Conservation (phyloP, 345 rosid species). For the Tarenaya hassleriana region DNA sequence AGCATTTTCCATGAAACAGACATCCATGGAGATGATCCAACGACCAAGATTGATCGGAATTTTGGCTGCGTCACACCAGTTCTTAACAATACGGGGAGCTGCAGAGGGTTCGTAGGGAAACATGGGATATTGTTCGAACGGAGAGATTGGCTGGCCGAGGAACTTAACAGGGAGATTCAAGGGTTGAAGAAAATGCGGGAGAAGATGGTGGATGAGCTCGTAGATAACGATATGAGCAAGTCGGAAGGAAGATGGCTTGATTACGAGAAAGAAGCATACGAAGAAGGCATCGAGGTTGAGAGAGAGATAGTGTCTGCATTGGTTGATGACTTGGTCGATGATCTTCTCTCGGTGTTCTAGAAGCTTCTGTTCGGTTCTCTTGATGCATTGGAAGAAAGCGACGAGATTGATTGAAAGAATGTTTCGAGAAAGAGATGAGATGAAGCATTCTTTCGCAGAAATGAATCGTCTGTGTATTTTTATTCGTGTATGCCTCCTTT, state of each 20-base stretch:
- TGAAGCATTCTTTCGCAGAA: no score
- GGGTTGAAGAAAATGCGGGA: slow-evolving; percentile 54
- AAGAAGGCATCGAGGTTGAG: slow-evolving; percentile 64
- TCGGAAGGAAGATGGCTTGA: slow-evolving; percentile 63
- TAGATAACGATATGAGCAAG: slow-evolving; percentile 68
- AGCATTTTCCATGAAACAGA: slow-evolving; percentile 49
- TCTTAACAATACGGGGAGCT: slow-evolving; percentile 43
- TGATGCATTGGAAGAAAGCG: no score
- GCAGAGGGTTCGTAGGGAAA: slow-evolving; percentile 38
- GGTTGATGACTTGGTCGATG: slow-evolving; percentile 65
- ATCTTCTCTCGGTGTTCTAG: slow-evolving; percentile 22
- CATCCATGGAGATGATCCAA: slow-evolving; percentile 33
- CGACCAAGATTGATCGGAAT: slow-evolving; percentile 42
- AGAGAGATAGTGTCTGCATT: slow-evolving; percentile 46
- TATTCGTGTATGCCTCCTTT: no score
- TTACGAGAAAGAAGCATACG: slow-evolving; percentile 51
- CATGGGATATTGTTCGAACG: slow-evolving; percentile 27
- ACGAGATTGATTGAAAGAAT: no score
- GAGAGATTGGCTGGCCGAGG: slow-evolving; percentile 52
- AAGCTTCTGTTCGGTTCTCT: background rate
- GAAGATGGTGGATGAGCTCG: slow-evolving; percentile 74
- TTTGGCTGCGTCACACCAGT: slow-evolving; percentile 53
- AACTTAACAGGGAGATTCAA: slow-evolving; percentile 45
- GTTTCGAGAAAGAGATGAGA: slow-evolving; percentile 4
- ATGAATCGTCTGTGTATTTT: no score